Conservation (phyloP, 1,139 yeast genomes). For the Pichia sp. region DNA sequence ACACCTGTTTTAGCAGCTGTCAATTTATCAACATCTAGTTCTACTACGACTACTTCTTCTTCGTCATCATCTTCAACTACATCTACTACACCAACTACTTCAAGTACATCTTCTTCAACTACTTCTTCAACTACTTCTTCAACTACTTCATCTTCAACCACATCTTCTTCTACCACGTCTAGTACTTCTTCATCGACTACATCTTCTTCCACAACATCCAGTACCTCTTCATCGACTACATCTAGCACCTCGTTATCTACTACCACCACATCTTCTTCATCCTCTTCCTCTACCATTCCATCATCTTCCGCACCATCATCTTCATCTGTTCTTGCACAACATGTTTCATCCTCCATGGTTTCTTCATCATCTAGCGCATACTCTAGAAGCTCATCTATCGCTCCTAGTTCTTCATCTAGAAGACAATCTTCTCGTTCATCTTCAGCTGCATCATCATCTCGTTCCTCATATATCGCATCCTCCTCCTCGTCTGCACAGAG, state of each 20-base stretch:
- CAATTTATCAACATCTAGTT: background rate
- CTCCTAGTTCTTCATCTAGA: too few species aligned
- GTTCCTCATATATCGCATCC: background rate
- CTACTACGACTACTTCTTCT: background rate
- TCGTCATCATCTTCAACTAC: background rate
- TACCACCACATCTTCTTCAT: background rate
- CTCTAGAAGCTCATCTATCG: background rate
- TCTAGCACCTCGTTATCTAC: background rate
- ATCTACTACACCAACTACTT: background rate
- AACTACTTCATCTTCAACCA: background rate
- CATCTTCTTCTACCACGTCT: background rate
- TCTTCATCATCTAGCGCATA: too few species aligned
- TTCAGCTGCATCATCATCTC: background rate
- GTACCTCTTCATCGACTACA: background rate
- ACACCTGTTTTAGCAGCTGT: slow-evolving; percentile 5
- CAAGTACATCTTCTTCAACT: background rate
- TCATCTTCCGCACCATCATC: slow-evolving; percentile 3
- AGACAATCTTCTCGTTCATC: too few species aligned
- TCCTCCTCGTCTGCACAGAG: background rate
- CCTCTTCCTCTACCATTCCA: background rate
- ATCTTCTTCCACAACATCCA: background rate
- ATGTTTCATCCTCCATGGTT: too few species aligned
- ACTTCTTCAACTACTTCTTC: background rate
- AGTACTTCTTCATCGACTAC: slow-evolving; percentile 1
- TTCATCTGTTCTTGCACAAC: too few species aligned